Percentiles rank a stretch among this genome's conserved stretches.
phyloP scores from a whole-genome alignment of 768 basidiomycete species.

The Boletus eberwhitei region DNA sequence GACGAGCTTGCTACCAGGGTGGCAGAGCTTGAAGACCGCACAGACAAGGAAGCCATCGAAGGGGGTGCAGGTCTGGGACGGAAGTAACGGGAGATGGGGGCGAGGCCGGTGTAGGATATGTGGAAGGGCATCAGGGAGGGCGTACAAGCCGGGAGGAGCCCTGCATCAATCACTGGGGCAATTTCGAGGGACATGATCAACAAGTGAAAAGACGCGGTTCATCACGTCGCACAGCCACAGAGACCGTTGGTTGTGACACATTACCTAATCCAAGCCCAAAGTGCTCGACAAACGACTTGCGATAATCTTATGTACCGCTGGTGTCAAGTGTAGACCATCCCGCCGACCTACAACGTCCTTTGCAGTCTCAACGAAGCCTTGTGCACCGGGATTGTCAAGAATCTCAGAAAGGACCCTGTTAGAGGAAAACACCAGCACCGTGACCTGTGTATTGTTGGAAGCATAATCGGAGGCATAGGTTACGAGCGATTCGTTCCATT shows the following conservation, averaged over 20 bases:
- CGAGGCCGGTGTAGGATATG: slow-evolving; percentile 65
- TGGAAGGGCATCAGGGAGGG: slow-evolving; percentile 85
- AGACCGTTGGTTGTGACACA: background rate
- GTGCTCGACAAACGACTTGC: slow-evolving; percentile 16
- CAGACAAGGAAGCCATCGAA: slow-evolving; percentile 6
- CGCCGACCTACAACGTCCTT: slow-evolving; percentile 18
- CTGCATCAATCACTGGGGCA: slow-evolving; percentile 1
- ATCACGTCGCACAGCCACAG: slow-evolving; percentile 16
- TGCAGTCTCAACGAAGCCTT: slow-evolving; percentile 8
- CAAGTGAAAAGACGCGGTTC: background rate
- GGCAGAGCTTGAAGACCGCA: slow-evolving; percentile 11
- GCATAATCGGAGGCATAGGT: background rate
- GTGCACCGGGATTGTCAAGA: slow-evolving; percentile 3
- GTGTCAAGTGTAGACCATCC: slow-evolving; percentile 38
- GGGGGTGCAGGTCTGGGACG: slow-evolving; percentile 42
- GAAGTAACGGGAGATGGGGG: slow-evolving; percentile 74
- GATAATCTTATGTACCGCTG: slow-evolving; percentile 31
- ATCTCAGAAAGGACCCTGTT: slow-evolving; percentile 8
- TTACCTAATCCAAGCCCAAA: background rate
- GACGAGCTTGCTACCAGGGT: slow-evolving; percentile 11
- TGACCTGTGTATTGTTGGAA: background rate
- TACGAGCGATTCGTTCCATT: slow-evolving; percentile 4
- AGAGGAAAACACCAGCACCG: slow-evolving; percentile 7
- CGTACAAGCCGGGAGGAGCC: slow-evolving; percentile 36
- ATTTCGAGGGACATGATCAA: slow-evolving; percentile 21